Evolutionary conservation across 257 asterid genomes (phyloP).

Genomic region (Penstemon eatonii): DNA sequence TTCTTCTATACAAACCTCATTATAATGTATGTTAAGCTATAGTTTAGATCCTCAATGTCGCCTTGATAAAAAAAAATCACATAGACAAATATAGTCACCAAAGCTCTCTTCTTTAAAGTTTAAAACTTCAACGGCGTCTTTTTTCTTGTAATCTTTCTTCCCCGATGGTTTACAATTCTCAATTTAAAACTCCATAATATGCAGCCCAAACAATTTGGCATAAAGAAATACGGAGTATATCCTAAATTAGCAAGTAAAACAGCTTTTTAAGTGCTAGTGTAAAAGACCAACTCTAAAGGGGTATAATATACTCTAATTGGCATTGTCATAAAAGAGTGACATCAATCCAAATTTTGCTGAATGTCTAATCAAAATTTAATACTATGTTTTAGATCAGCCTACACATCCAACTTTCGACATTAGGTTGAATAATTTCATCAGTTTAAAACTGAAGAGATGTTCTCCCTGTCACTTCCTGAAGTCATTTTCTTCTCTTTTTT

Average conservation of each 20-base stretch:
- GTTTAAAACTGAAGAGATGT: background rate
- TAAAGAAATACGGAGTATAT: background rate
- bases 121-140: background rate
- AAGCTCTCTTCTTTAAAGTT: background rate
- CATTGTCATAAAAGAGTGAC: constrained; percentile 3
- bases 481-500: background rate
- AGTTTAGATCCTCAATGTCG: background rate
- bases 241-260: background rate
- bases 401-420: background rate
- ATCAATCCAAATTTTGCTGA: background rate
- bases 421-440: background rate
- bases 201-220: background rate
- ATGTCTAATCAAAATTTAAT: background rate
- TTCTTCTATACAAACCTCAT: background rate
- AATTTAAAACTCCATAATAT: background rate
- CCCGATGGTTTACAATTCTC: background rate
- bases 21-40: constrained; percentile 6
- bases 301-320: background rate
- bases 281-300: background rate
- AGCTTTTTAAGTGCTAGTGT: background rate
- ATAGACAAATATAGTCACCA: constrained; percentile 1
- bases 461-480: background rate
- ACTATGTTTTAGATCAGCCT: background rate
- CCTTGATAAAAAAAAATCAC: background rate
- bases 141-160: background rate